Conservation (phyloP, 2,329 filamentous ascomycete genomes). For the Pseudogymnoascus sp. region DNA sequence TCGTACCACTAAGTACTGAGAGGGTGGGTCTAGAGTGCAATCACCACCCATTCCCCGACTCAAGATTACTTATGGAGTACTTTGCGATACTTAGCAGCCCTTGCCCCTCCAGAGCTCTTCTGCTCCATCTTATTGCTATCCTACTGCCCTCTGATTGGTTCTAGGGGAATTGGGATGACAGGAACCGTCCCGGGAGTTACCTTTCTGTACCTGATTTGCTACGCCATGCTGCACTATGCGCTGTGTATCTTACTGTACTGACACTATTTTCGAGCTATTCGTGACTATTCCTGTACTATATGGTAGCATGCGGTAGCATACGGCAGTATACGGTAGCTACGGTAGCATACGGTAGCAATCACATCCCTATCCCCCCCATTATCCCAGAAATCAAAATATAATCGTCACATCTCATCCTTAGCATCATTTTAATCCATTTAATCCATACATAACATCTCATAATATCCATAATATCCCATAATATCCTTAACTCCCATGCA, state of each 20-base stretch:
- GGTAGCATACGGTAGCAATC: background rate
- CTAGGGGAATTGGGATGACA: background rate
- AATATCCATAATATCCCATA: background rate
- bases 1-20: background rate
- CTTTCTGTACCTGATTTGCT: background rate
- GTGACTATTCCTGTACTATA: background rate
- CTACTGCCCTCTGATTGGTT: background rate
- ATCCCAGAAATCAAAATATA: background rate
- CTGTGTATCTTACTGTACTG: background rate
- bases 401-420: background rate
- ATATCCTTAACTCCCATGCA: background rate
- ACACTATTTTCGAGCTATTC: background rate
- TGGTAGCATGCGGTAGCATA: background rate
- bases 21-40: background rate
- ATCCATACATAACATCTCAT: background rate
- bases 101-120: background rate
- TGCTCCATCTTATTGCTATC: too few relatives aligned
- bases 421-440: too few relatives aligned
- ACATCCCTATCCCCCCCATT: background rate
- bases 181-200: background rate
- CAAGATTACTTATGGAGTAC: background rate
- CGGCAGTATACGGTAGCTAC: background rate
- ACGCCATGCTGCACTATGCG: background rate
- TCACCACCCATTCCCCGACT: conserved; percentile 1
- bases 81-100: background rate